Evolutionary conservation across 768 basidiomycete genomes (phyloP).

Genomic region (Hygrophorus pudorinus): DNA sequence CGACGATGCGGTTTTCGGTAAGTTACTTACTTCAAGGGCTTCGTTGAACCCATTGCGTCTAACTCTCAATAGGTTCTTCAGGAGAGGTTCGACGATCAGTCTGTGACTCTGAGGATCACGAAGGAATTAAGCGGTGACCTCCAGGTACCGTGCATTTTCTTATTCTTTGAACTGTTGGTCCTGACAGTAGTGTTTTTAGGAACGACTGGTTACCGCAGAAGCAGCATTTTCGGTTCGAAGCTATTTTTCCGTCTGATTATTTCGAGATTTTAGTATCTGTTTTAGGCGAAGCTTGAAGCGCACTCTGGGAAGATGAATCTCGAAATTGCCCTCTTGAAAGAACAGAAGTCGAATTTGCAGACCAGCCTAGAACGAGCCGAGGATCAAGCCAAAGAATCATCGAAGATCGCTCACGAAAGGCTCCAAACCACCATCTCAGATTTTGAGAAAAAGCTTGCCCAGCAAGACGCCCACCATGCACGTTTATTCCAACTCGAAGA

Average conservation of each 20-base stretch:
- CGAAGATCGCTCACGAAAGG: constrained; percentile 11
- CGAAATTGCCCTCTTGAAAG: constrained; percentile 31
- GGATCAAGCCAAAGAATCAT: constrained; percentile 20
- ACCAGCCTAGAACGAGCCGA: constrained; percentile 11
- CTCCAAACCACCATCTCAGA: constrained; percentile 11
- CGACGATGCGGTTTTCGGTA: constrained; percentile 1
- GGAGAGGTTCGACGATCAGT: constrained; percentile 33
- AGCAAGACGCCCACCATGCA: constrained; percentile 18
- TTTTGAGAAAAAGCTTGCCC: constrained; percentile 20
- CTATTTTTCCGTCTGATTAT: not conserved
- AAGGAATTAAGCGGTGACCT: constrained; percentile 22
- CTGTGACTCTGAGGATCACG: constrained; percentile 28
- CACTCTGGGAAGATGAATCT: constrained; percentile 23
- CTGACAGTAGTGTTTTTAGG: constrained; percentile 15
- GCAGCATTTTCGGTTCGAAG: constrained; percentile 23
- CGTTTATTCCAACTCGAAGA: constrained; percentile 18
- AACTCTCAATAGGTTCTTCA: constrained; percentile 9
- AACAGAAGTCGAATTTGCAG: constrained; percentile 26
- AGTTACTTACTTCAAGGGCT: not conserved
- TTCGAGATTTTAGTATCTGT: not conserved
- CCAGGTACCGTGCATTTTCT: constrained; percentile 5
- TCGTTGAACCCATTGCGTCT: not conserved
- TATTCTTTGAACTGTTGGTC: not conserved
- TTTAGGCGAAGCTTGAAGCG: constrained; percentile 19
- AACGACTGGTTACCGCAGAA: constrained; percentile 27